These are phyloP conservation scores for Neofusicoccum parvum DNA, from an alignment of 2,329 filamentous ascomycete species.

Conservation along the genomic window DNA sequence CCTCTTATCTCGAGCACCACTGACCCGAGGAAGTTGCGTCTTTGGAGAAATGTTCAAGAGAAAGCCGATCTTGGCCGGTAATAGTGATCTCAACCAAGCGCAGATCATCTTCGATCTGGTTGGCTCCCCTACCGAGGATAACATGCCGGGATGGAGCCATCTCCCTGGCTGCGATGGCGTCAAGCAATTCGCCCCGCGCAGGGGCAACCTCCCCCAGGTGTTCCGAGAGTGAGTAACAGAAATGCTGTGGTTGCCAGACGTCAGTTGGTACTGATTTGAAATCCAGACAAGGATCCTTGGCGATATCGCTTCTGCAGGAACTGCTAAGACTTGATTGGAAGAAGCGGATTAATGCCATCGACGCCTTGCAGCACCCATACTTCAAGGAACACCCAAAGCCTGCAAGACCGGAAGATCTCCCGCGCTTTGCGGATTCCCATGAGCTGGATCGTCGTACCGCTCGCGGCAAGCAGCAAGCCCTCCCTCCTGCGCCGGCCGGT, in stretches of 20 bases:
- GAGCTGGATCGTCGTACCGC: constrained; percentile 94
- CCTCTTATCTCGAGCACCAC: not conserved
- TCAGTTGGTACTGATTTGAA: not conserved
- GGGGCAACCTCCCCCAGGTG: constrained; percentile 67
- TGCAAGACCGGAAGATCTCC: constrained; percentile 82
- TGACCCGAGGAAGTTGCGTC: constrained; percentile 68
- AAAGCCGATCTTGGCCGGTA: constrained; percentile 88
- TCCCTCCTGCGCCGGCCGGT: constrained; percentile 88
- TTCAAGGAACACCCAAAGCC: constrained; percentile 80
- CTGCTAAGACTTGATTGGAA: constrained; percentile 88
- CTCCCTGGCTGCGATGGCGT: constrained; percentile 81
- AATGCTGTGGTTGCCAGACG: constrained; percentile 14
- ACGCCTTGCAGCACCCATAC: constrained; percentile 90
- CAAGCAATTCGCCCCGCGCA: constrained; percentile 61
- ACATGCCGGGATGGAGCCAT: constrained; percentile 86
- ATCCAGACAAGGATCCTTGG: constrained; percentile 65
- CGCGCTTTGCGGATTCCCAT: constrained; percentile 89
- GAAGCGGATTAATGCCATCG: constrained; percentile 85
- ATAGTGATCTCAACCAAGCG: constrained; percentile 85
- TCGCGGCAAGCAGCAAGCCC: constrained; percentile 78
- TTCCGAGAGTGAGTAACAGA: constrained; percentile 67
- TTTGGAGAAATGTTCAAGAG: constrained; percentile 97
- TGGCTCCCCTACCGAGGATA: constrained; percentile 84
- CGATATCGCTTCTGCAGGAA: constrained; percentile 78
- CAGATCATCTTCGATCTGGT: constrained; percentile 93